These are phyloP conservation scores for Ambrosiella cleistominuta DNA, from an alignment of 2,329 filamentous ascomycete genomes.

Conservation along the genomic window DNA sequence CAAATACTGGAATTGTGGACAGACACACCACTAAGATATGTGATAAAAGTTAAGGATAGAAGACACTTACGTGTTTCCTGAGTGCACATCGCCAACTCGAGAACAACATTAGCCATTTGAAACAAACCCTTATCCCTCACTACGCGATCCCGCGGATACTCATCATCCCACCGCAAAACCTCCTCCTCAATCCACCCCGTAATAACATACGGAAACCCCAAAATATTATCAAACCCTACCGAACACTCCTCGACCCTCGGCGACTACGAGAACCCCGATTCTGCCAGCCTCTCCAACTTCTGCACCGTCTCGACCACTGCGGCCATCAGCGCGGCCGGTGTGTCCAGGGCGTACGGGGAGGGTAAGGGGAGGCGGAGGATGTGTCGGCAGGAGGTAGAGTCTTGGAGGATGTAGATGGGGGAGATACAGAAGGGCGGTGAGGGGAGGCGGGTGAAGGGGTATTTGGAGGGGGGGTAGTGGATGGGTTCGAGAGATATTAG, in stretches of 20 bases:
- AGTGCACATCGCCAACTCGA: constrained; percentile 11
- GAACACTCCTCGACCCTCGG: constrained; percentile 7
- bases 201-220: constrained; percentile 11
- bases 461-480: constrained; percentile 4
- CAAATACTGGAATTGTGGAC: neutral
- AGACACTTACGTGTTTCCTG: constrained; percentile 11
- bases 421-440: neutral
- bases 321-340: neutral
- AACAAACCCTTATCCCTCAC: constrained; percentile 6
- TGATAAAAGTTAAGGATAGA: neutral
- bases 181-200: constrained; percentile 9
- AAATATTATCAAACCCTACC: constrained; percentile 1
- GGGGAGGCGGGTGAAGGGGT: neutral
- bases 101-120: constrained; percentile 11
- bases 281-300: constrained; percentile 2
- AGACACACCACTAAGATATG: neutral
- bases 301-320: too few relatives aligned
- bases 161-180: constrained; percentile 5
- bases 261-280: constrained; percentile 11
- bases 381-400: constrained; percentile 4
- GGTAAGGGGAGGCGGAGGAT: constrained; percentile 4
- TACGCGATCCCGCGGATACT: neutral
- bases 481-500: constrained; percentile 11
- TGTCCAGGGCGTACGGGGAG: neutral
- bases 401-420: constrained; percentile 9